These are phyloP conservation scores for Tubosaeta sp. DNA, from an alignment of 768 basidiomycete species.

Conservation along the genomic window DNA sequence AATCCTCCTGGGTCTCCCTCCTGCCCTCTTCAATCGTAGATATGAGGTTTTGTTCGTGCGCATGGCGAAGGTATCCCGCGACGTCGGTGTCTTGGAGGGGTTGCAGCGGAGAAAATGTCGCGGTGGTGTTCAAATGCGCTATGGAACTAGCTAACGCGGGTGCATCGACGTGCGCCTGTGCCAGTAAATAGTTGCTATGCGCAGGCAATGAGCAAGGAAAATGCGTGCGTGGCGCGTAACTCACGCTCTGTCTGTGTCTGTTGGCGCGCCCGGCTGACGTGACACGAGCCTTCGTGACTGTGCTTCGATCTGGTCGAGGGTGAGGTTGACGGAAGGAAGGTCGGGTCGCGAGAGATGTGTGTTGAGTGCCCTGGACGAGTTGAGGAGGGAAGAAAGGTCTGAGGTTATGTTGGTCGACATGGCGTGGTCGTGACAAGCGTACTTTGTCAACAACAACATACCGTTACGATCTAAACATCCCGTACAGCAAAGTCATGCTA, in stretches of 20 bases:
- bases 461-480: too few species aligned
- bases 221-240: slow-evolving; percentile 24
- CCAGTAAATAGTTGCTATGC: slow-evolving; percentile 81
- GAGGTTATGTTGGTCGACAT: slow-evolving; percentile 25
- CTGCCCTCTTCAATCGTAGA: slow-evolving; percentile 90
- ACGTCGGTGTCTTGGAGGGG: slow-evolving; percentile 94
- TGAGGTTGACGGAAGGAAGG: slow-evolving; percentile 82
- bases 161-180: slow-evolving; percentile 91
- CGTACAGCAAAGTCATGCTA: too few species aligned
- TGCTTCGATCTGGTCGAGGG: slow-evolving; percentile 92
- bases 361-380: slow-evolving; percentile 68
- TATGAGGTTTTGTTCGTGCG: slow-evolving; percentile 91
- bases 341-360: slow-evolving; percentile 76
- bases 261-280: slow-evolving; percentile 57
- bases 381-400: slow-evolving; percentile 68
- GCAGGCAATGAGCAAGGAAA: slow-evolving; percentile 4
- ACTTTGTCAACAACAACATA: background rate
- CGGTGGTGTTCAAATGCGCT: slow-evolving; percentile 72
- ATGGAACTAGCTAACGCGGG: slow-evolving; percentile 83
- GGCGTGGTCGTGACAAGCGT: background rate
- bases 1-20: slow-evolving; percentile 78
- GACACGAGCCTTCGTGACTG: slow-evolving; percentile 84
- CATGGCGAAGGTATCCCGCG: slow-evolving; percentile 89
- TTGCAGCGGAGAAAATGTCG: slow-evolving; percentile 86
- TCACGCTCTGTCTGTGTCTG: slow-evolving; percentile 72